phyloP scores from a whole-genome alignment of 305 asterid genomes.

The Plantago lanceolata region DNA sequence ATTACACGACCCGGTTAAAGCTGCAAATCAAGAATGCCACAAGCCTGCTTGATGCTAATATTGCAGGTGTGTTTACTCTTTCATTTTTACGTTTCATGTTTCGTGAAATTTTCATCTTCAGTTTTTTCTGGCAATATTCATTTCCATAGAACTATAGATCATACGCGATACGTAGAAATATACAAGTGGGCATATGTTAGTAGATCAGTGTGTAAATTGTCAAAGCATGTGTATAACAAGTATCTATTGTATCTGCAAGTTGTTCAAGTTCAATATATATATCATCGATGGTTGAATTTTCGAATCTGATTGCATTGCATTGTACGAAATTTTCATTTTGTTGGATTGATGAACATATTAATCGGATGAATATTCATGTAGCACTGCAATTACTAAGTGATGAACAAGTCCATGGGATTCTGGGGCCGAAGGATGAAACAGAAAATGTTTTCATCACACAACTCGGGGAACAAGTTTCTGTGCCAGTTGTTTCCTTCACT shows the following conservation, averaged over 20 bases:
- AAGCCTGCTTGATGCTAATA: not conserved
- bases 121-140: no score
- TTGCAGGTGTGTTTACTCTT: not conserved
- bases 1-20: not conserved
- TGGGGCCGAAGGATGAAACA: constrained; percentile 33
- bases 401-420: constrained; percentile 43
- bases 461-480: constrained; percentile 38
- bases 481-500: constrained; percentile 53
- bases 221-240: not conserved
- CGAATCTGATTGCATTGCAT: not conserved
- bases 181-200: no score
- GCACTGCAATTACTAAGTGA: constrained; percentile 38
- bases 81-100: no score
- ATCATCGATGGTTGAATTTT: not conserved
- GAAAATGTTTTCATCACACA: constrained; percentile 39
- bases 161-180: no score
- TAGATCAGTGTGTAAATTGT: no score
- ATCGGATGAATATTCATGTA: constrained; percentile 25
- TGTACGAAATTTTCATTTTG: no score
- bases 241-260: no score
- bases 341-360: not conserved
- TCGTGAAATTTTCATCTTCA: no score
- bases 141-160: no score
- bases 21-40: not conserved
- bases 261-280: no score